phyloP scores from a whole-genome alignment of 495 filamentous ascomycete genomes.

The Neurospora sp. region DNA sequence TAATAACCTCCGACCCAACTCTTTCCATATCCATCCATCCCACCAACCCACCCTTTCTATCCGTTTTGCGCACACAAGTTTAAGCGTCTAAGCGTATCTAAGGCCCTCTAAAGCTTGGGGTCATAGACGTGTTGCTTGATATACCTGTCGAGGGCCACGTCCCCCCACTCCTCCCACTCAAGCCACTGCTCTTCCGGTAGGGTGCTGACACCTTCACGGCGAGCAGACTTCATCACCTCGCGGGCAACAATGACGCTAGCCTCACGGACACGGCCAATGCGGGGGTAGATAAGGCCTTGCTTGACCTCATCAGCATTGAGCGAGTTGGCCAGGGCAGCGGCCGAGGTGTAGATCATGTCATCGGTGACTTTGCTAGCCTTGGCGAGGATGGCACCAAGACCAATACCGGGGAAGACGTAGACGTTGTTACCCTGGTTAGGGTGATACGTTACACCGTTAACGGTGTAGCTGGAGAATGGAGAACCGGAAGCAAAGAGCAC shows the following conservation, averaged over 20 bases:
- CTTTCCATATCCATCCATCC: background rate
- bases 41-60: background rate
- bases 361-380: constrained; percentile 85
- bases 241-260: constrained; percentile 81
- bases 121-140: constrained; percentile 79
- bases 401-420: constrained; percentile 97
- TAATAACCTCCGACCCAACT: background rate
- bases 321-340: constrained; percentile 65
- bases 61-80: background rate
- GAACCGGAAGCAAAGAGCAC: constrained; percentile 92
- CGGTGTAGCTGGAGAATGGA: constrained; percentile 71
- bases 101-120: constrained; percentile 29
- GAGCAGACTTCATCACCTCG: constrained; percentile 86
- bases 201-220: constrained; percentile 42
- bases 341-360: constrained; percentile 91
- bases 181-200: constrained; percentile 60
- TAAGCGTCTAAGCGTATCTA: background rate
- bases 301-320: constrained; percentile 72
- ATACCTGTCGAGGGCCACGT: constrained; percentile 65
- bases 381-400: constrained; percentile 85
- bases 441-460: constrained; percentile 58
- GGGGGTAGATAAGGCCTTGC: constrained; percentile 83
- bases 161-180: constrained; percentile 76
- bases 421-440: constrained; percentile 87
- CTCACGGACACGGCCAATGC: constrained; percentile 80